Percentiles rank a stretch among this genome's conserved stretches.
phyloP scores from a whole-genome alignment of 768 basidiomycete species.

The Suillus lakei region DNA sequence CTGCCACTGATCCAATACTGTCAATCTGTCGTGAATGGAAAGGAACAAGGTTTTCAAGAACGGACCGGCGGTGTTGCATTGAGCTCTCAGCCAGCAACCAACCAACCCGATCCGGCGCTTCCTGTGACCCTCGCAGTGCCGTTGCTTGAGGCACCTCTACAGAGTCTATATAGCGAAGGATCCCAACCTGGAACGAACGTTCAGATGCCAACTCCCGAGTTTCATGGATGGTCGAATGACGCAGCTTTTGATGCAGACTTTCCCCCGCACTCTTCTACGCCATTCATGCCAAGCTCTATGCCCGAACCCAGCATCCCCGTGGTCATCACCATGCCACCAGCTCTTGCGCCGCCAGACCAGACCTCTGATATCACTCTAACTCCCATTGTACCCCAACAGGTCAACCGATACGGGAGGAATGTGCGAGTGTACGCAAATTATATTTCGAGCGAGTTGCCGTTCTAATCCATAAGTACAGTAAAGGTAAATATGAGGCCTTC shows the following conservation, averaged over 20 bases:
- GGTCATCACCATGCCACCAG: no score
- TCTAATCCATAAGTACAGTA: not conserved
- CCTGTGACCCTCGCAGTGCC: not conserved
- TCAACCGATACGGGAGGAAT: not conserved
- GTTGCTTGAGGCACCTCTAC: constrained; percentile 1
- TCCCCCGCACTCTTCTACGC: not conserved
- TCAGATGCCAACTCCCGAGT: not conserved
- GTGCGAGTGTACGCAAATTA: not conserved
- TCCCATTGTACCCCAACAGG: not conserved
- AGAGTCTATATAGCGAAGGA: not conserved
- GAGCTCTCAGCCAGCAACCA: not conserved
- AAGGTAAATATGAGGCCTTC: no score
- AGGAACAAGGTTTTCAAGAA: not conserved
- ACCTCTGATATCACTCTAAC: not conserved
- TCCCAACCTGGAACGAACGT: not conserved
- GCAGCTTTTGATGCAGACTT: not conserved
- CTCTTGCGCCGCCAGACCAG: not conserved
- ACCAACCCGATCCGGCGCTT: not conserved
- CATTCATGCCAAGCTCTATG: not conserved
- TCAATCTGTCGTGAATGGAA: not conserved
- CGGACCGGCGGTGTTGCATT: not conserved
- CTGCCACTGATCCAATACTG: not conserved
- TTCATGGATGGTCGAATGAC: not conserved
- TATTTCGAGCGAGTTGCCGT: not conserved
- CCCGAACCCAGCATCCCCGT: not conserved